Evolutionary conservation across 805 yeast species (phyloP), one percentile per base, ranked within the genome.

Genomic region (Cyberlindnera galapagoensis): DNA sequence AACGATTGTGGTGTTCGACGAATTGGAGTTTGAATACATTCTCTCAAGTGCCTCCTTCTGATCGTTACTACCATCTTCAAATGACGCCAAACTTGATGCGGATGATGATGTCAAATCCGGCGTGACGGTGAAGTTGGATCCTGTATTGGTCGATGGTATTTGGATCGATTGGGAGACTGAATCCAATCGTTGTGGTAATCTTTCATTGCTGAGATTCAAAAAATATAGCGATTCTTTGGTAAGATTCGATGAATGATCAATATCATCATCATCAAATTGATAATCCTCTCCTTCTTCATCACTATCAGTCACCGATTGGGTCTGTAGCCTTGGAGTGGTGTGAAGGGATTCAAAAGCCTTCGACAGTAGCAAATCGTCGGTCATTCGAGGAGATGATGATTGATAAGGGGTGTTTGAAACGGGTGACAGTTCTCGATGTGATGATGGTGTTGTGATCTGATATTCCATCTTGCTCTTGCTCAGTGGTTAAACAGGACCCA

Each of bases 1-100:
- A 3, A 49, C 52, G 21, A 49, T 30, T 3, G 54, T 49, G 9
- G 52, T 48, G 20, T 43, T 34, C 3, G 54, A 49, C 3, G 51
- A 40, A 36, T 39, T 44, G 3, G 52, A 44, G 36, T 35, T 35
- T 31, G 28, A 35, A 33, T 35, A 40, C 5, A 40, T 33, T 17
- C 27, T 34, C 14, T 34, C 36, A n/a, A n/a, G 22, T 11, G 32
- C 14, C 8, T 39, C 39, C 21, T 38, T 35, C 18, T 37, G 43
- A 22, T 43, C 49, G 12, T 38, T 47, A 22, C 47, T 43, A 3
- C 33, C 30, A 9, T 42, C 36, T 21, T 44, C 47, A 28, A 46
- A 46, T 9, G 53, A 48, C 11, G 47, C 38, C 9, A 47, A 30
- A 10, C 26, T 22, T 4, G 32, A 23, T 3, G 52, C 45, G 5